Evolutionary conservation across 495 filamentous ascomycete genomes (phyloP), one percentile per base, ranked within the genome.

Genomic region (Penicillium alfredii): DNA sequence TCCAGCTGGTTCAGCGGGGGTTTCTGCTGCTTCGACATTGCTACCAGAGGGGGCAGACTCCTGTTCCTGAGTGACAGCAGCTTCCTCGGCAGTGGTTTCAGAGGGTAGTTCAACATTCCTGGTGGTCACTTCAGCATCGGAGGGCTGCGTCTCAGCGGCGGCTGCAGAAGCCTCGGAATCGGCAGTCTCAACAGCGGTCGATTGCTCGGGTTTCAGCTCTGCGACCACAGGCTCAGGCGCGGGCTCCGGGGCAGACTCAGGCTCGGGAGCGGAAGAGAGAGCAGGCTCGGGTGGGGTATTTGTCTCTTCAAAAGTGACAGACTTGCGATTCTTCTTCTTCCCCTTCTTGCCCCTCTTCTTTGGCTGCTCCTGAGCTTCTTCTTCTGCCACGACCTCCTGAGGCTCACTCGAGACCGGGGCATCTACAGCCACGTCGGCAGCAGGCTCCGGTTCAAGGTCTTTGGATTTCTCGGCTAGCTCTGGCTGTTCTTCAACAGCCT

Each of bases 271-370:
- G 38, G 44, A 32, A 32, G 29, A 33, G 19, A 40, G 26, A n/a
- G 28, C 35, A 4, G 33, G 8, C 15, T 45, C 44, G 18, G 39
- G 31, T 3, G 45, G 15, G 38, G 32, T 11, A 28, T 50, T 38
- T n/a, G 24, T n/a, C 9, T 54, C 58, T 8, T 57, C 51, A n/a
- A 47, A 42, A 7, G 33, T 19, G 33, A 38, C 25, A 23, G 55
- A 63, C 19, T 61, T 55, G 35, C 52, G 50, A 22, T 61, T 61
- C 30, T 62, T 62, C 48, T 62, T 61, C 35, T 57, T 60, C 25
- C 50, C 40, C 23, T 59, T 60, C 37, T 63, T 60, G 20, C 50
- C 42, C 36, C 60, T 63, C 47, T 48, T 55, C 26, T 50, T 54
- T 28, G 51, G 23, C 20, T 47, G 48, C 1, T 31, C 41, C 19